Percentiles rank a stretch among this genome's conserved stretches.
Conservation (phyloP, 2,329 filamentous ascomycete species). For the Monosporascus cannonballus region DNA sequence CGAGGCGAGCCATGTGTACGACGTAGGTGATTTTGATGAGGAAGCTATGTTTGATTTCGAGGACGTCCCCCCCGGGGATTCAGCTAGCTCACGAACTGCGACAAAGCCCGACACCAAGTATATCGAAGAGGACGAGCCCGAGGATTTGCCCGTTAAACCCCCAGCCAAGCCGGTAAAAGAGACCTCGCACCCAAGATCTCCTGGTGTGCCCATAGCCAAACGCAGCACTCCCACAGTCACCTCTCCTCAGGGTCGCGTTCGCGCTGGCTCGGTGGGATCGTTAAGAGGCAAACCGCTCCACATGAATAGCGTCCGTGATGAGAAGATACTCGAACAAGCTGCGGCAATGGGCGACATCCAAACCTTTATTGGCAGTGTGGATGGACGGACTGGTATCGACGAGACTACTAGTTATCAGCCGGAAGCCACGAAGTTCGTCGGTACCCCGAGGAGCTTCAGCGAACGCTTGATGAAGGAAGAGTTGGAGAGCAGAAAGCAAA, state of each 20-base stretch:
- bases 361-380: slow-evolving; percentile 47
- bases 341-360: slow-evolving; percentile 42
- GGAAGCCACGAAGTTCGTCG: slow-evolving; percentile 30
- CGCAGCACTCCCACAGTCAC: slow-evolving; percentile 22
- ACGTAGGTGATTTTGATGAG: slow-evolving; percentile 20
- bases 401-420: slow-evolving; percentile 39
- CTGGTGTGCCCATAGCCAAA: slow-evolving; percentile 35
- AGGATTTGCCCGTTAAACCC: slow-evolving; percentile 11
- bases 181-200: slow-evolving; percentile 36
- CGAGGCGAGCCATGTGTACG: slow-evolving; percentile 1
- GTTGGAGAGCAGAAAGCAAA: slow-evolving; percentile 25
- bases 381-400: slow-evolving; percentile 44
- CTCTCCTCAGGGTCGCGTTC: slow-evolving; percentile 28
- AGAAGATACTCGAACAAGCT: slow-evolving; percentile 42
- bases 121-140: slow-evolving; percentile 31
- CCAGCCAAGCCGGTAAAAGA: slow-evolving; percentile 13
- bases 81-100: slow-evolving; percentile 7
- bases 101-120: slow-evolving; percentile 20
- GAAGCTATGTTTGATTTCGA: slow-evolving; percentile 44
- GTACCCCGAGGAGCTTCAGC: slow-evolving; percentile 41
- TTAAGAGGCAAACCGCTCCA: slow-evolving; percentile 48
- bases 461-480: slow-evolving; percentile 45
- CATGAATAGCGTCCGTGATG: slow-evolving; percentile 45
- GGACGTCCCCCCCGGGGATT: slow-evolving; percentile 20
- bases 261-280: slow-evolving; percentile 42